Percentiles rank a stretch among this genome's conserved stretches.
These are phyloP conservation scores for Geotrichum citri-aurantii DNA, from an alignment of 1,139 yeast genomes.

Conservation along the genomic window DNA sequence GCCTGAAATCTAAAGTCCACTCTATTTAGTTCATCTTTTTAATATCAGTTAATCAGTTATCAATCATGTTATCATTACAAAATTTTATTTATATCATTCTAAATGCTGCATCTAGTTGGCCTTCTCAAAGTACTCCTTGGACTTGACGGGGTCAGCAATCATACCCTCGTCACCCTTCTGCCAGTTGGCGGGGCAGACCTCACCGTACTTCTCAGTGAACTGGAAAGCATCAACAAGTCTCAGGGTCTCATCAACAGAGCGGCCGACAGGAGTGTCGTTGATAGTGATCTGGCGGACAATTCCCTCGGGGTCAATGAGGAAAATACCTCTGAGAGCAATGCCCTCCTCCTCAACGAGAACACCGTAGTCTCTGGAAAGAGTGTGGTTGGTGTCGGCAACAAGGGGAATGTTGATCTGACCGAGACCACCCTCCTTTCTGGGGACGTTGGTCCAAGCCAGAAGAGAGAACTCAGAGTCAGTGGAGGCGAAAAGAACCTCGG, in stretches of 20 bases:
- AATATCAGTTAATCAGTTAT: no score
- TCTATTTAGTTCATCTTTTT: no score
- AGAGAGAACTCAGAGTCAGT: constrained; percentile 97
- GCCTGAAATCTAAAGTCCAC: no score
- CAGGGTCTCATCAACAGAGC: constrained; percentile 94
- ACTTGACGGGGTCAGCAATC: constrained; percentile 75
- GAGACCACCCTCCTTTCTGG: constrained; percentile 96
- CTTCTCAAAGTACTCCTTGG: constrained; percentile 75
- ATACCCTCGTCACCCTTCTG: constrained; percentile 94
- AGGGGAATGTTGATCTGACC: constrained; percentile 93
- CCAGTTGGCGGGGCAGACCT: constrained; percentile 99
- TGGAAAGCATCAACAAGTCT: constrained; percentile 98
- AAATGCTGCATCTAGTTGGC: constrained; percentile 37
- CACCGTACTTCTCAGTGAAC: constrained; percentile 97
- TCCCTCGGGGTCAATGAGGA: constrained; percentile 95
- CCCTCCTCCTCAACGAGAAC: constrained; percentile 94
- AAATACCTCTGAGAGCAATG: constrained; percentile 94
- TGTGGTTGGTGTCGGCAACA: constrained; percentile 94
- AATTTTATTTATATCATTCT: background rate
- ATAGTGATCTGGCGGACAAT: constrained; percentile 90
- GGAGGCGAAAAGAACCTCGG: constrained; percentile 89
- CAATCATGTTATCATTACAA: background rate
- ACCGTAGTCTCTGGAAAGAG: constrained; percentile 92
- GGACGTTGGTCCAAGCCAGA: constrained; percentile 96
- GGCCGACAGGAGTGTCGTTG: constrained; percentile 98